Base-by-base conservation (phyloP, 2,329 filamentous ascomycete genomes). In the Microascus cirrosus region DNA sequence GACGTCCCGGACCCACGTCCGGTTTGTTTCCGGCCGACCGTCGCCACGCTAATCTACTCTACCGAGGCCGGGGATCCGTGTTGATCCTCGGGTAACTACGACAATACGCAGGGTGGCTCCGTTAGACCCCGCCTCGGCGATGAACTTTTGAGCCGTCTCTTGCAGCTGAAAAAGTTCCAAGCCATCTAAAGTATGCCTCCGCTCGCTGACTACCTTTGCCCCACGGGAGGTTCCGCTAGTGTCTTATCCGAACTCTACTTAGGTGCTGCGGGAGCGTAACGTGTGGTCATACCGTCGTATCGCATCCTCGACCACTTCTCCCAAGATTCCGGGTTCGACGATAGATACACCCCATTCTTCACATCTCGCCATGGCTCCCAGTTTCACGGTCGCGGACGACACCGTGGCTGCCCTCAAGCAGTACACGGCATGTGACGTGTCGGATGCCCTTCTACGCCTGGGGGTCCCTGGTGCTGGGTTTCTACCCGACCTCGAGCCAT, bases 361-460 rank as follows among this genome's bases (percentile, higher is more conserved):
- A 50, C 45, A 50, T 50, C n/a, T 50, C 45, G n/a, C 28, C 8
- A 53, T 53, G 51, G 51, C 24, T 34, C 4, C 24, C 7, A 45
- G 34, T 20, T 32, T 61, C 64, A 55, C 61, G 28, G 12, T 42
- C 55, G 28, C 39, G 22, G 58, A 32, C 11, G 54, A 63, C 36
- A 63, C 65, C 34, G 20, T 65, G 57, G 60, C 65, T 57, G 61
- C 63, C 58, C 70, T 74, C 25, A 64, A 63, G 59, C 63, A 68
- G 42, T 77, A 77, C 63, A 71, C 70, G 20, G 74, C 77, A 42
- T 79, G 77, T 67, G 77, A 89, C 76, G 74, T 90, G 60, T 88
- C 87, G 12, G 87, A 91, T 68, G 86, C 86, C 6, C 77, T 91
- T 1, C 76, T 89, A 58, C 88, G 86, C 65, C 76, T 91, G 54